Evolutionary conservation across 306 rosid species (phyloP), one percentile per base, ranked within the genome.

Genomic region (Datisca glomerata): DNA sequence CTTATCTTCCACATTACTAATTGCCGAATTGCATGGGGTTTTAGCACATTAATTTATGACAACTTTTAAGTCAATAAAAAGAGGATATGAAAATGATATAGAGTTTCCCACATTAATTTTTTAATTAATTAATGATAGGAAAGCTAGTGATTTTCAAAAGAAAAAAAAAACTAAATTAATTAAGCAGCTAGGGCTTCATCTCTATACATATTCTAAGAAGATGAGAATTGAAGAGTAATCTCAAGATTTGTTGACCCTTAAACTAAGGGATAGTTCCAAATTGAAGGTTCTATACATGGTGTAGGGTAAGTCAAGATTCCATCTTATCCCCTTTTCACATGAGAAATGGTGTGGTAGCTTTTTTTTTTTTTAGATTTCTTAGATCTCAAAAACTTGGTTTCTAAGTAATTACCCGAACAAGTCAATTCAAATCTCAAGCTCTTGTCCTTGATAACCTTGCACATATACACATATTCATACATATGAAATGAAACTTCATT

Each of bases 191-290:
- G n/a, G n/a, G n/a, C n/a, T 43, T 43, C 0, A 19, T 42, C 3
- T 2, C 3, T 4, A 13, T 39, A 7, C 31, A 42, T 2, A 12
- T 43, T 43, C 29, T 24, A 47, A 15, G 24, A 28, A 28, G 18
- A 37, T 37, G 19, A 16, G 65, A 42, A n/a, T n/a, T n/a, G n/a
- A n/a, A n/a, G n/a, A n/a, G n/a, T n/a, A n/a, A n/a, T n/a, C n/a
- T n/a, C n/a, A n/a, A n/a, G n/a, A n/a, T n/a, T n/a, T n/a, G n/a
- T 65, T 63, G 68, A 49, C 74, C 71, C 24, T 55, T 66, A 63
- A 69, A 66, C 65, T 56, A 69, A 67, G 65, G 62, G 53, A 47
- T 32, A 31, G 41, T 34, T 39, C 15, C 31, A 6, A 6, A 10
- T 39, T 47, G 27, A 34, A 48, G 20, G 21, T 35, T 36, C 34